Conservation (phyloP, 331 rosid genomes). For the Telfairia occidentalis region DNA sequence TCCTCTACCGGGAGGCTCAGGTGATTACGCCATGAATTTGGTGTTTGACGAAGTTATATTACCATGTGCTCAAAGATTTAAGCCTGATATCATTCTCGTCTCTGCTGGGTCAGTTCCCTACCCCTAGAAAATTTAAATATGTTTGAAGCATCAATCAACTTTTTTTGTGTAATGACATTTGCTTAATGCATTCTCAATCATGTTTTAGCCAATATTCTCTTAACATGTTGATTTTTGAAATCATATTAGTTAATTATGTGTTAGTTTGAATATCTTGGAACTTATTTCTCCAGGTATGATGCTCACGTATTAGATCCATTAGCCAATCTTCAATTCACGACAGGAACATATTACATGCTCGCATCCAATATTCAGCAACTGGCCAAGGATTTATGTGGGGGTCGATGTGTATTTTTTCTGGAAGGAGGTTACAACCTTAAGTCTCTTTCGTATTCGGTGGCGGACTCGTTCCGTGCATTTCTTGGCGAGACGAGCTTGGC, state of each 20-base stretch:
- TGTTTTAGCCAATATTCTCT: not conserved
- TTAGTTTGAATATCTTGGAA: conserved; percentile 6
- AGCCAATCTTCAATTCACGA: conserved; percentile 70
- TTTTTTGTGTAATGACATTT: not conserved
- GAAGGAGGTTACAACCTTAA: conserved; percentile 90
- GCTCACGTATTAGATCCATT: conserved; percentile 86
- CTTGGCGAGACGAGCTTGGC: conserved; percentile 80
- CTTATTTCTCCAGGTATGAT: conserved; percentile 44
- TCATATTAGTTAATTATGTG: not conserved
- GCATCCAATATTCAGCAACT: conserved; percentile 65
- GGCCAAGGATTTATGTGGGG: conserved; percentile 62
- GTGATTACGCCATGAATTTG: conserved; percentile 60
- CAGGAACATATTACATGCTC: conserved; percentile 81
- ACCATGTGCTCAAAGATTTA: conserved; percentile 80
- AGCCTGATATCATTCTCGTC: conserved; percentile 86
- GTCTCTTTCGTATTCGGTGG: conserved; percentile 79
- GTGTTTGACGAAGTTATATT: conserved; percentile 78
- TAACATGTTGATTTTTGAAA: not conserved
- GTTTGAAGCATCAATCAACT: not conserved
- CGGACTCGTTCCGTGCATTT: conserved; percentile 80
- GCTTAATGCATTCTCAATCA: not conserved
- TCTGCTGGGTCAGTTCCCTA: conserved; percentile 80
- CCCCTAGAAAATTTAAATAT: not conserved
- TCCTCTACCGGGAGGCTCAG: conserved; percentile 96
- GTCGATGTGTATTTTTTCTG: conserved; percentile 83